These are phyloP conservation scores for Picea abies DNA, from an alignment of 83 land plant genomes.

Conservation along the genomic window DNA sequence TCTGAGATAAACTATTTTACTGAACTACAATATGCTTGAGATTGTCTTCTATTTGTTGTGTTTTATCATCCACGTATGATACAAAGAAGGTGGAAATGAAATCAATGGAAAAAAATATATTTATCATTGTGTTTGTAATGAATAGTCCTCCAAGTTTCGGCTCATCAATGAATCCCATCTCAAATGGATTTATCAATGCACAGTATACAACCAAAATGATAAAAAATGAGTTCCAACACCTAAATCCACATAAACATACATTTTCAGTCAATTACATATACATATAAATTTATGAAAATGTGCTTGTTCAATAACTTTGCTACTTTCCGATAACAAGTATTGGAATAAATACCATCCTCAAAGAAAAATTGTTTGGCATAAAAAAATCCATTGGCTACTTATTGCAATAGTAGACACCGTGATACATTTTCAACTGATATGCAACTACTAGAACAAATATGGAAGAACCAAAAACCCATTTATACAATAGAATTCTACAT, in stretches of 20 bases:
- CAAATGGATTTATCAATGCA: conserved; percentile 74
- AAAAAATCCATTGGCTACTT: too few relatives aligned
- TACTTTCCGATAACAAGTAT: too few relatives aligned
- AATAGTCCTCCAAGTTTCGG: conserved; percentile 24
- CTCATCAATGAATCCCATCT: conserved; percentile 53
- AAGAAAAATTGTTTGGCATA: too few relatives aligned
- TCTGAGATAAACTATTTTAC: conserved; percentile 17
- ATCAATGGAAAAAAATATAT: conserved; percentile 65
- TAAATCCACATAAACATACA: conserved; percentile 3
- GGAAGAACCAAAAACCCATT: too few relatives aligned
- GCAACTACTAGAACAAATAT: too few relatives aligned
- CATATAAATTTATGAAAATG: too few relatives aligned
- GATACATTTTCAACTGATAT: too few relatives aligned
- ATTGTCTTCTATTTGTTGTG: conserved; percentile 54
- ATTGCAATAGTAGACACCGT: too few relatives aligned
- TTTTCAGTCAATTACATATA: too few relatives aligned
- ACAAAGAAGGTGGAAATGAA: conserved; percentile 73
- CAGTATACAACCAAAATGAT: conserved; percentile 61
- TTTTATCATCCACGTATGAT: conserved; percentile 58
- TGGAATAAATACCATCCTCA: too few relatives aligned
- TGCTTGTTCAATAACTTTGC: too few relatives aligned
- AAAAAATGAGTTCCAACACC: conserved; percentile 73
- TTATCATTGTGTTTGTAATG: conserved; percentile 49
- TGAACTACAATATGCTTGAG: conserved; percentile 44
- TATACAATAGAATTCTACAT: too few relatives aligned